Percentiles rank a stretch among this genome's conserved stretches.
Conservation (phyloP, 768 basidiomycete genomes). For the Leccinum uliginosum region DNA sequence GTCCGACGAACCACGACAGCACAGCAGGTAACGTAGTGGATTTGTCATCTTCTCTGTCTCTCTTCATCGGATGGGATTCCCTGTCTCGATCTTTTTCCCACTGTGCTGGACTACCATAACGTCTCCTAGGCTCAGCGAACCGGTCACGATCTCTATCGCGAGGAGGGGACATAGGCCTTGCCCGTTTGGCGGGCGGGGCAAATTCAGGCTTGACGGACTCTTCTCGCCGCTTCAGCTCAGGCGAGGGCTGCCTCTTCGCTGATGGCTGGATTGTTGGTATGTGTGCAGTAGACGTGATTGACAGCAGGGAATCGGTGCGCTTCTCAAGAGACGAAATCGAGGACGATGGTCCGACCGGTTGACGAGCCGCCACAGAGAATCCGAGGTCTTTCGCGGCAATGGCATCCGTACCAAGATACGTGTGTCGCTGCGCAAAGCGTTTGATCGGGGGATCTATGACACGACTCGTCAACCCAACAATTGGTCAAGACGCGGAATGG, state of each 20-base stretch:
- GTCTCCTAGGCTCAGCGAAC: conserved; percentile 36
- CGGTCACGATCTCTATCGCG: conserved; percentile 49
- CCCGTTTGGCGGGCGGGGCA: conserved; percentile 40
- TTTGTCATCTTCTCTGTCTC: conserved; percentile 47
- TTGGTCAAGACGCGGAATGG: background rate
- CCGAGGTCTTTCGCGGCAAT: conserved; percentile 89
- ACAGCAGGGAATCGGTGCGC: conserved; percentile 35
- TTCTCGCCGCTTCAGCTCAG: conserved; percentile 39
- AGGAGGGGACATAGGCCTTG: conserved; percentile 44
- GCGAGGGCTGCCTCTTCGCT: conserved; percentile 30
- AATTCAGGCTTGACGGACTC: conserved; percentile 37
- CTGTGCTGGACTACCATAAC: conserved; percentile 36
- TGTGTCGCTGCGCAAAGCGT: conserved; percentile 81
- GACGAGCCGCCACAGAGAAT: conserved; percentile 48
- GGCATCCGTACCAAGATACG: conserved; percentile 71
- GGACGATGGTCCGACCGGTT: conserved; percentile 17
- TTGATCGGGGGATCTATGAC: conserved; percentile 80
- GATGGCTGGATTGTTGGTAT: conserved; percentile 21
- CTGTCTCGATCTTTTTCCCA: conserved; percentile 47
- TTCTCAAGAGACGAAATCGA: conserved; percentile 27
- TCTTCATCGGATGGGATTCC: conserved; percentile 35
- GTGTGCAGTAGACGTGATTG: conserved; percentile 28
- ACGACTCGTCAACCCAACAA: background rate
- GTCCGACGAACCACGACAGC: conserved; percentile 80
- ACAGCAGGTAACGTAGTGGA: conserved; percentile 48